Evolutionary conservation across 1,284 basidiomycete genomes (phyloP).

Genomic region (Ustilago tritici): DNA sequence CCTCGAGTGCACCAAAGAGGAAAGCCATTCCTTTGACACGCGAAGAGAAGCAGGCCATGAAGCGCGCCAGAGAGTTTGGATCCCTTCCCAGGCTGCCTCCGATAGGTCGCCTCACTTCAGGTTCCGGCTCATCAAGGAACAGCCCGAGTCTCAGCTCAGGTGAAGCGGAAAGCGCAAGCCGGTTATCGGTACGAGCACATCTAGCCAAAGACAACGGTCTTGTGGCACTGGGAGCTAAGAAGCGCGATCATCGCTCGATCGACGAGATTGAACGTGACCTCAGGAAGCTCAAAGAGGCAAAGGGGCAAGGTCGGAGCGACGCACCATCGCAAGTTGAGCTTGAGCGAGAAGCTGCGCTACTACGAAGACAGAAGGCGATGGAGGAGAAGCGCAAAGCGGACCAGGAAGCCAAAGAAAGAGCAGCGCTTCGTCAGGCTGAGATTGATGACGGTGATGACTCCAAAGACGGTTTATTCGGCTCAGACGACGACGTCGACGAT

Average conservation of each 20-base stretch:
- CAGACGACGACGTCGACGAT: slow-evolving; percentile 15
- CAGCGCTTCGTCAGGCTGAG: slow-evolving; percentile 15
- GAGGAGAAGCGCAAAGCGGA: slow-evolving; percentile 43
- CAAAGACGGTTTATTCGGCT: slow-evolving; percentile 45
- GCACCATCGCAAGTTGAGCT: slow-evolving; percentile 28
- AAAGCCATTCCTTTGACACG: slow-evolving; percentile 47
- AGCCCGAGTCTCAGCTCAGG: slow-evolving; percentile 17
- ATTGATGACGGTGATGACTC: slow-evolving; percentile 11
- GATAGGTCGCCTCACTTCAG: slow-evolving; percentile 14
- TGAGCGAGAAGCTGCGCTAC: slow-evolving; percentile 43
- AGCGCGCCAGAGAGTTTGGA: slow-evolving; percentile 47
- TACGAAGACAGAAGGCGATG: slow-evolving; percentile 52
- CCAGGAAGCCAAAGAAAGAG: slow-evolving; percentile 28
- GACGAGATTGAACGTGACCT: slow-evolving; percentile 61
- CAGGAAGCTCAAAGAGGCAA: slow-evolving; percentile 36
- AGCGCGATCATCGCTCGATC: slow-evolving; percentile 53
- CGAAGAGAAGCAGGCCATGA: slow-evolving; percentile 55
- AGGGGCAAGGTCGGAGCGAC: slow-evolving; percentile 14
- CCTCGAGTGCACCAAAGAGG: slow-evolving; percentile 19
- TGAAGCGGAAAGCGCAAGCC: slow-evolving; percentile 12
- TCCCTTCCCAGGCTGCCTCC: slow-evolving; percentile 22
- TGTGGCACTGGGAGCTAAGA: slow-evolving; percentile 48
- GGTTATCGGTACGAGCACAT: slow-evolving; percentile 15
- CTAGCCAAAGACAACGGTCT: slow-evolving; percentile 31
- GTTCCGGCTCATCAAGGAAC: slow-evolving; percentile 18